Evolutionary conservation across 129 eudicot species (phyloP).

Genomic region (Kitagawia praeruptora): DNA sequence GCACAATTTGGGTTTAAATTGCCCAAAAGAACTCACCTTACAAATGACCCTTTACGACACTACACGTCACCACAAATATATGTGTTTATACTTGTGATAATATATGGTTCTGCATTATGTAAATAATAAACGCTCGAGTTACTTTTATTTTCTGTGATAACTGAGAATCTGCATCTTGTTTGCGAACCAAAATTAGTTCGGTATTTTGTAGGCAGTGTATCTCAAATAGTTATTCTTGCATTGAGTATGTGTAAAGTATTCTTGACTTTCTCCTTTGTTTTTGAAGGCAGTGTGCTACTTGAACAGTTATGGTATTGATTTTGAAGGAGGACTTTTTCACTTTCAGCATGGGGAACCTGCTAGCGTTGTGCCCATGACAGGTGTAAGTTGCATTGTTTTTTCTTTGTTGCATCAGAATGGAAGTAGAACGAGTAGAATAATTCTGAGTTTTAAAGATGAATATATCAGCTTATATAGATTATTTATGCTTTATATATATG

Average conservation of each 20-base stretch:
- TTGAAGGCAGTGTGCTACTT: constrained; percentile 91
- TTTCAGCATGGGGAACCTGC: constrained; percentile 85
- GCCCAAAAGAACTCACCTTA: too few relatives aligned
- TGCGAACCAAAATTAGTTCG: not conserved
- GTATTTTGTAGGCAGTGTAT: not conserved
- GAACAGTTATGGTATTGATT: constrained; percentile 64
- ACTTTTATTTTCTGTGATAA: not conserved
- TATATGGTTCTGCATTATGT: not conserved
- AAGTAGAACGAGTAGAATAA: not conserved
- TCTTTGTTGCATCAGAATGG: not conserved
- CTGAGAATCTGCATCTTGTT: constrained; percentile 2
- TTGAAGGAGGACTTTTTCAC: constrained; percentile 84
- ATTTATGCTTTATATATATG: not conserved
- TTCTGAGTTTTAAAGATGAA: not conserved
- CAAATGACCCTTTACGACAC: too few relatives aligned
- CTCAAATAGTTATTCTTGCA: not conserved
- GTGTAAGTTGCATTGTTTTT: constrained; percentile 43
- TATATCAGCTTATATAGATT: not conserved
- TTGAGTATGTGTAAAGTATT: not conserved
- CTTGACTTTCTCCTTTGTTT: constrained; percentile 17
- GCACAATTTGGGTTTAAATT: too few relatives aligned
- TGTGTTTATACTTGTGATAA: too few relatives aligned
- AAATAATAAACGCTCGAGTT: not conserved
- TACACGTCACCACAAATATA: too few relatives aligned
- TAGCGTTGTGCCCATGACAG: constrained; percentile 64